Evolutionary conservation across 805 yeast species (phyloP).

Genomic region (Lachancea cidri): DNA sequence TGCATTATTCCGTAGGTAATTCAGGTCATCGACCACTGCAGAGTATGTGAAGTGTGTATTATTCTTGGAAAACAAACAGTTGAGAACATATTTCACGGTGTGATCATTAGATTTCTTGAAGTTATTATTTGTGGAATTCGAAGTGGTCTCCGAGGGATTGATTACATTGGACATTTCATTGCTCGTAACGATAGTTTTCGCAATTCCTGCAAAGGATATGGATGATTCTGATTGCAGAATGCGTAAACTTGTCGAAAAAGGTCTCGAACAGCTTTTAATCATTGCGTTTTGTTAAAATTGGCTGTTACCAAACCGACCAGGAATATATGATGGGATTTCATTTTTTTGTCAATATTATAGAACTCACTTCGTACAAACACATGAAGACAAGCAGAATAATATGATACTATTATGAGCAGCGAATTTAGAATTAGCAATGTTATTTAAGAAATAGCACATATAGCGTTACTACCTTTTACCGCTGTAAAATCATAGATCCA

Average conservation of each 20-base stretch:
- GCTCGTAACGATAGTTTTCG: conserved; percentile 10
- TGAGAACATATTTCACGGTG: conserved; percentile 62
- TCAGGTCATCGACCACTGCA: conserved; percentile 60
- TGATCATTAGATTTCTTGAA: conserved; percentile 19
- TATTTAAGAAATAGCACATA: too few species aligned
- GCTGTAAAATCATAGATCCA: too few species aligned
- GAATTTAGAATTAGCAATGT: too few species aligned
- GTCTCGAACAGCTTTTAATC: not conserved
- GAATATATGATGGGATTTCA: too few species aligned
- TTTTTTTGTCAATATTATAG: too few species aligned
- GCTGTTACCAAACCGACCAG: too few species aligned
- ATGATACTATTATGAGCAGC: too few species aligned
- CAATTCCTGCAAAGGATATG: conserved; percentile 15
- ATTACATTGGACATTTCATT: conserved; percentile 17
- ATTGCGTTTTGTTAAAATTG: too few species aligned
- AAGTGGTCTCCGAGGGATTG: conserved; percentile 6
- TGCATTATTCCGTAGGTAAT: conserved; percentile 52
- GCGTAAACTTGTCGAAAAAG: conserved; percentile 1
- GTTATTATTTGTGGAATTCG: conserved; percentile 1
- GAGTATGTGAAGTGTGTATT: conserved; percentile 77
- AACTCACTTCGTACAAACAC: too few species aligned
- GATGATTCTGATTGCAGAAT: conserved; percentile 6
- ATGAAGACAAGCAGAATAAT: too few species aligned
- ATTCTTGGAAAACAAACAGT: conserved; percentile 73
- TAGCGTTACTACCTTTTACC: too few species aligned